Evolutionary conservation across 129 eudicot genomes (phyloP).

Genomic region (Solidago caesia): DNA sequence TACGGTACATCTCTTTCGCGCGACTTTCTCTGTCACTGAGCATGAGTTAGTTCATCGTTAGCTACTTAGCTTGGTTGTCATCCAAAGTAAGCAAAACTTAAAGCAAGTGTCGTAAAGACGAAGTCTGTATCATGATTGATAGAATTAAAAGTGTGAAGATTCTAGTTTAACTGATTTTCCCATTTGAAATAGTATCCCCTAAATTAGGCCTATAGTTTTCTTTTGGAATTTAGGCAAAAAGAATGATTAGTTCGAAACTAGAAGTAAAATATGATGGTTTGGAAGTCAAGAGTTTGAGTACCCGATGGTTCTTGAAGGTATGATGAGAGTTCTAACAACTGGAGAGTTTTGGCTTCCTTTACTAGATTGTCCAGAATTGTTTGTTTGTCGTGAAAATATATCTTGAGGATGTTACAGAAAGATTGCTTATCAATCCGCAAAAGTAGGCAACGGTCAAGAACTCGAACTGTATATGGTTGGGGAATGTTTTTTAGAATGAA

Average conservation of each 20-base stretch:
- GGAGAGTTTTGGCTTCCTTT: constrained; percentile 59
- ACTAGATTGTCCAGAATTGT: constrained; percentile 40
- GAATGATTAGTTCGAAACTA: background rate
- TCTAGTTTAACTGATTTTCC: too few species aligned
- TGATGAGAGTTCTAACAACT: constrained; percentile 36
- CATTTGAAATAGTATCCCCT: too few species aligned
- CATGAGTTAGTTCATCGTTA: background rate
- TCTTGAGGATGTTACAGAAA: constrained; percentile 60
- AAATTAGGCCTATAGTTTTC: too few species aligned
- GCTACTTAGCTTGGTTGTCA: background rate
- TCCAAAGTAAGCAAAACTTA: background rate
- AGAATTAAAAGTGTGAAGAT: too few species aligned
- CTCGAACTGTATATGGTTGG: constrained; percentile 67
- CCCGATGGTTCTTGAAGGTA: constrained; percentile 44
- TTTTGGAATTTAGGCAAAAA: background rate
- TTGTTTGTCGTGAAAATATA: constrained; percentile 69
- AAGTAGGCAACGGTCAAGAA: constrained; percentile 58
- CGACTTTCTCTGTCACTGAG: constrained; percentile 46
- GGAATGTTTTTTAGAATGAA: constrained; percentile 71
- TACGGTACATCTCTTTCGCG: constrained; percentile 59
- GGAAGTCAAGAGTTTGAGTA: background rate
- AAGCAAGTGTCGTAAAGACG: background rate
- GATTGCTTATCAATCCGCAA: constrained; percentile 69
- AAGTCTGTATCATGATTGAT: too few species aligned
- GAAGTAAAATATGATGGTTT: background rate